Evolutionary conservation across 805 yeast species (phyloP).

Genomic region (Tetrapisispora namnaoensis): DNA sequence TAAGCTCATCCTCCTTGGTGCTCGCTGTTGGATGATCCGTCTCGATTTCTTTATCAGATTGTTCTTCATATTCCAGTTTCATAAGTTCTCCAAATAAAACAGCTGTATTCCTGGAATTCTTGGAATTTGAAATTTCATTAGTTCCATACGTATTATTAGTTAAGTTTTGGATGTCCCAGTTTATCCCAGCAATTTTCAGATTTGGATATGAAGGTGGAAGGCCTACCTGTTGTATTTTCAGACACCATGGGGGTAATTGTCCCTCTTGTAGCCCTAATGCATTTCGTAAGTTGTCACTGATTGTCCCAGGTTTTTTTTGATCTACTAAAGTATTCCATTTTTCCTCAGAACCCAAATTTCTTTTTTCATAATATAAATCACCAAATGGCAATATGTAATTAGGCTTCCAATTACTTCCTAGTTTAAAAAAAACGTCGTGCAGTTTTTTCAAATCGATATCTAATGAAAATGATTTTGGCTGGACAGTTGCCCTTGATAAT

Average conservation of each 20-base stretch:
- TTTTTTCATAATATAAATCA: slow-evolving; percentile 70
- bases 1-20: neutral
- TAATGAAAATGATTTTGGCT: slow-evolving; percentile 76
- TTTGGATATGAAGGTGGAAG: slow-evolving; percentile 77
- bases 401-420: slow-evolving; percentile 59
- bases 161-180: slow-evolving; percentile 34
- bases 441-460: slow-evolving; percentile 79
- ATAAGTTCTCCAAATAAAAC: slow-evolving; percentile 27
- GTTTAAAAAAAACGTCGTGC: slow-evolving; percentile 78
- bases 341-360: slow-evolving; percentile 43
- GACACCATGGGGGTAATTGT: slow-evolving; percentile 70
- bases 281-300: slow-evolving; percentile 49
- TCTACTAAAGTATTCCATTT: slow-evolving; percentile 26
- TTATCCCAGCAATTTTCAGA: slow-evolving; percentile 46
- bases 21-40: neutral
- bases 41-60: slow-evolving; percentile 19
- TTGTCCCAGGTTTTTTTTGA: slow-evolving; percentile 52
- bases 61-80: neutral
- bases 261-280: slow-evolving; percentile 61
- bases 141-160: slow-evolving; percentile 29
- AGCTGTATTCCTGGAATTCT: neutral
- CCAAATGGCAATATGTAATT: slow-evolving; percentile 52
- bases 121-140: slow-evolving; percentile 10
- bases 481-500: slow-evolving; percentile 71
- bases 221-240: slow-evolving; percentile 57